Base-by-base conservation (phyloP, 2,329 filamentous ascomycete genomes). In the Geosmithia morbida region DNA sequence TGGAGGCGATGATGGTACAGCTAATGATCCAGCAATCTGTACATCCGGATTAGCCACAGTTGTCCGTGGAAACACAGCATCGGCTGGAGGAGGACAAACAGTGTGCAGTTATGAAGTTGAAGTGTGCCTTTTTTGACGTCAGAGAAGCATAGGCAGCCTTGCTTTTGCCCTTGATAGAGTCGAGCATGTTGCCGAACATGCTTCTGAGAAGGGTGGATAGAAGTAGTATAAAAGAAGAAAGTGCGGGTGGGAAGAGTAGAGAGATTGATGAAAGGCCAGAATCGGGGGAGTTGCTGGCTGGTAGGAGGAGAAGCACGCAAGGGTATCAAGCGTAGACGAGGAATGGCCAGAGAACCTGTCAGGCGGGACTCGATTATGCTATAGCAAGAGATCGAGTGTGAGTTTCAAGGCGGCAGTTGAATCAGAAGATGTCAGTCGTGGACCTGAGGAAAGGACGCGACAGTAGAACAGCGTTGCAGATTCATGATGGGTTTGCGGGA, bases 41-140 rank as follows among this genome's bases (percentile, higher is more conserved):
- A 47, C 29, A 17, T 42, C 16, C 39, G 10, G 13, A 45, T 51
- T 41, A 51, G 48, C 8, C 41, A 62, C 55, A 51, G 46, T 46
- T 26, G 14, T 44, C 43, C 48, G 47, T n/a, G 16, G 20, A 46
- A 42, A 48, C 4, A 5, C 2, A 42, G 41, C 13, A 4, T 42
- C 3, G 3, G 29, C 20, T 8, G 18, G n/a, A 39, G 41, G 17
- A 7, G 11, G 46, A 69, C 78, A 63, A 66, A 86, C 83, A 94
- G 59, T 94, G 87, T 16, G 79, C 70, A 1, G 81, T 81, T 51
- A 92, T 88, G 61, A 90, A 94, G 66, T 86, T 88, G 64, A 89
- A 83, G 54, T 81, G 77, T 16, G 79, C 82, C 55, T 75, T 71
- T 57, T 72, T 77, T 47, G 44, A 45, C 16, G 30, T 30, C 29